Percentiles rank a stretch among this genome's conserved stretches.
These are phyloP conservation scores for Spathaspora gorwiae DNA, from an alignment of 805 yeast genomes.

Conservation along the genomic window DNA sequence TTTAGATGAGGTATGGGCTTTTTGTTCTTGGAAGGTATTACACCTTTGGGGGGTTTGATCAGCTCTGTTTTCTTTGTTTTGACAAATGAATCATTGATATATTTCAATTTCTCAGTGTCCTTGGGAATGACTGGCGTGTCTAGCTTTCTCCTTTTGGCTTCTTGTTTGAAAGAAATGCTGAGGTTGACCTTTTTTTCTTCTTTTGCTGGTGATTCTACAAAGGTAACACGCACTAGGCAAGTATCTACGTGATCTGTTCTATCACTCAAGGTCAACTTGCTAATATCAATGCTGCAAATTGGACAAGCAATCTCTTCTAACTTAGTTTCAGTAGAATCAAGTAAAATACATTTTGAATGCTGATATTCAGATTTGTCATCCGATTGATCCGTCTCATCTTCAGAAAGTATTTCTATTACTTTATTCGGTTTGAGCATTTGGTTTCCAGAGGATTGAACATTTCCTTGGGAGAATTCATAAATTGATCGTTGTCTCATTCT, in stretches of 20 bases:
- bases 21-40: conserved; percentile 6
- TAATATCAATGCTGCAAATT: conserved; percentile 41
- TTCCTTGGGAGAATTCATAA: conserved; percentile 17
- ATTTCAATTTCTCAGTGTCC: neutral
- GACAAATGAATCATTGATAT: neutral
- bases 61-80: neutral
- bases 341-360: no score
- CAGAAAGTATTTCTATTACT: neutral
- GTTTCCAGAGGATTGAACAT: neutral
- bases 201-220: conserved; percentile 11
- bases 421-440: neutral
- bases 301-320: conserved; percentile 40
- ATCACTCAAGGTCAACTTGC: conserved; percentile 33
- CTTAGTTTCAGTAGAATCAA: neutral
- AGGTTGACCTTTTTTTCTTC: neutral
- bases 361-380: neutral
- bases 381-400: neutral
- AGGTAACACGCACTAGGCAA: conserved; percentile 36
- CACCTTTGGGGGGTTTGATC: conserved; percentile 11
- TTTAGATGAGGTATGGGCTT: conserved; percentile 53
- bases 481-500: conserved; percentile 20
- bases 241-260: conserved; percentile 53
- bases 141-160: neutral
- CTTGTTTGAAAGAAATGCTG: neutral
- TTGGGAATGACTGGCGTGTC: neutral